Conservation (phyloP, 2,329 filamentous ascomycete genomes). For the Phyllosticta paracitricarpa region DNA sequence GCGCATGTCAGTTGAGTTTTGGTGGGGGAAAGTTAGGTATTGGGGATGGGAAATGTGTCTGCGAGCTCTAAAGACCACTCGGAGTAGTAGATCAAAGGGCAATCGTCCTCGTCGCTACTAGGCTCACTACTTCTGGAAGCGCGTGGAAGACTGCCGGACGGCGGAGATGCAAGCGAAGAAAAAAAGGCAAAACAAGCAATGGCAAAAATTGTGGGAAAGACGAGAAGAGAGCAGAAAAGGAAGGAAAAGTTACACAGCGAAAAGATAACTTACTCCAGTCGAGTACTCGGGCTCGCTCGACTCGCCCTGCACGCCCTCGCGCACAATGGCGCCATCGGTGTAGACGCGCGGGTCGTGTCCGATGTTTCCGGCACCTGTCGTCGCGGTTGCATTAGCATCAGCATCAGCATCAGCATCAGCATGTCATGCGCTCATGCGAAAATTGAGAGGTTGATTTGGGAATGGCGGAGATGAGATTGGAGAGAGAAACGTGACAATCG, state of each 20-base stretch:
- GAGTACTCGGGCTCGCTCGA: slow-evolving; percentile 20
- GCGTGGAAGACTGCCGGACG: too few species aligned
- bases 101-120: too few species aligned
- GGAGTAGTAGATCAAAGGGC: too few species aligned
- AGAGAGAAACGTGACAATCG: not conserved
- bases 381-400: not conserved
- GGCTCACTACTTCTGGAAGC: too few species aligned
- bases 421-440: not conserved
- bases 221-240: not conserved
- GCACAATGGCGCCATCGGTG: slow-evolving; percentile 25
- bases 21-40: too few species aligned
- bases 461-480: not conserved
- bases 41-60: too few species aligned
- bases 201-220: too few species aligned
- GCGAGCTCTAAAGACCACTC: too few species aligned
- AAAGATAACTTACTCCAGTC: slow-evolving; percentile 9
- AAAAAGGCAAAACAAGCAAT: too few species aligned
- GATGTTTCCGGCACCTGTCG: slow-evolving; percentile 43
- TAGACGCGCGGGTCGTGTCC: slow-evolving; percentile 33
- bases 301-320: slow-evolving; percentile 23
- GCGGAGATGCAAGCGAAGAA: too few species aligned
- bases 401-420: not conserved
- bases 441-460: not conserved
- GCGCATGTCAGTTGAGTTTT: not conserved
- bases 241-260: not conserved